Evolutionary conservation across 1,139 yeast genomes (phyloP), one percentile per base, ranked within the genome.

Genomic region (Suhomyces bokatorum): DNA sequence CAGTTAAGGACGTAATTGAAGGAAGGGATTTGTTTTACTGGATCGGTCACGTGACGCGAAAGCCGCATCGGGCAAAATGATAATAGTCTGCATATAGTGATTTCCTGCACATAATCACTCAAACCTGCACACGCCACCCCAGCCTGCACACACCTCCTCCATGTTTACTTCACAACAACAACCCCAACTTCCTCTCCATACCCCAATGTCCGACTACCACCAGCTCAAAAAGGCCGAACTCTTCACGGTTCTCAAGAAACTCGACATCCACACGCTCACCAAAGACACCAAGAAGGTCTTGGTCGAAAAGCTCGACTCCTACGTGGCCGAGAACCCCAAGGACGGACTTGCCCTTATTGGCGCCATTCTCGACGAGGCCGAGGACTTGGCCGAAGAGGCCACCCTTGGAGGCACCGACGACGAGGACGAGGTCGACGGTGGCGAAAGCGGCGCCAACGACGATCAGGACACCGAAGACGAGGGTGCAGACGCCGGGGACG

Each of bases 231-330:
- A 74, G 56, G 72, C 73, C 37, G 78, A 74, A 45, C 64, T 74
- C 49, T 55, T 65, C 51, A 57, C 56, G 36, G 68, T 65, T 33
- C 68, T 69, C 51, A 66, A 59, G 42, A 67, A 66, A 48, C 65
- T 70, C 33, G 75, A 69, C 20, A 53, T 72, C 43, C 59, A 62
- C 41, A 63, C 67, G 34, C 58, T 61, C 43, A 50, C 69, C 39
- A 74, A 73, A 53, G 77, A 71, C 53, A 73, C 77, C 44, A 74
- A 74, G 57, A 70, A 65, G 56, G 62, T 66, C 38, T 69, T 74
- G 57, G 58, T 73, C 32, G 73, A 71, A 32, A 73, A 70, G 54
- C 66, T 77, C 42, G 75, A 72, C 37, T 59, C 56, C 20, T 70
- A 63, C 59, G 53, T 69, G 59, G 60, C 62, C 48, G 54, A 67